Conservation (phyloP, 176 grass and related monocot genomes). For the Miscanthus lutarioriparius region DNA sequence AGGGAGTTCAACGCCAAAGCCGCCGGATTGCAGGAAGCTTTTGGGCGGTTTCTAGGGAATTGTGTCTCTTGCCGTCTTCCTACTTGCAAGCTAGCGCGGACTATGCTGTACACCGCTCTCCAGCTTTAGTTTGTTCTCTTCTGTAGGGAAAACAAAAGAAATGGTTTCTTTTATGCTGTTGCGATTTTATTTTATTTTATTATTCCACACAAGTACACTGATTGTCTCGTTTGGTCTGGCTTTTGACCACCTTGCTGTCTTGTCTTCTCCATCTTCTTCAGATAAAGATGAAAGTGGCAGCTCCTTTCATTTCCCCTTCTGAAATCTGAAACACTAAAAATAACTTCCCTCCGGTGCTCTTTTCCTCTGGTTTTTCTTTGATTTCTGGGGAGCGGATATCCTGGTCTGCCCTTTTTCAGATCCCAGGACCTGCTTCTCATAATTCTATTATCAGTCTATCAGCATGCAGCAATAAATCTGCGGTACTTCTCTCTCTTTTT, state of each 20-base stretch:
- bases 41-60: conserved; percentile 27
- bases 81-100: neutral
- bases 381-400: conserved; percentile 33
- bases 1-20: conserved; percentile 7
- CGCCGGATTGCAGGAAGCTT: conserved; percentile 27
- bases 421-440: neutral
- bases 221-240: conserved; percentile 41
- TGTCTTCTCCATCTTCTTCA: conserved; percentile 12
- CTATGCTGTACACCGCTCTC: conserved; percentile 4
- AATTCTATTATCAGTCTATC: neutral
- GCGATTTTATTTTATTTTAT: neutral
- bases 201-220: neutral
- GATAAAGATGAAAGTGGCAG: conserved; percentile 24
- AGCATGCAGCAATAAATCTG: neutral
- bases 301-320: neutral
- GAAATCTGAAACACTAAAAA: too few species aligned
- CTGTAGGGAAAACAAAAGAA: neutral
- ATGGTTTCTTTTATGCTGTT: neutral
- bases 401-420: conserved; percentile 38
- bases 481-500: neutral
- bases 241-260: conserved; percentile 44
- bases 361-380: neutral
- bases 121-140: neutral
- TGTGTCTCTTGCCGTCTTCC: conserved; percentile 26
- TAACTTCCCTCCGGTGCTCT: neutral